Conservation (phyloP, 2,329 filamentous ascomycete species). For the Fusarium sp. region DNA sequence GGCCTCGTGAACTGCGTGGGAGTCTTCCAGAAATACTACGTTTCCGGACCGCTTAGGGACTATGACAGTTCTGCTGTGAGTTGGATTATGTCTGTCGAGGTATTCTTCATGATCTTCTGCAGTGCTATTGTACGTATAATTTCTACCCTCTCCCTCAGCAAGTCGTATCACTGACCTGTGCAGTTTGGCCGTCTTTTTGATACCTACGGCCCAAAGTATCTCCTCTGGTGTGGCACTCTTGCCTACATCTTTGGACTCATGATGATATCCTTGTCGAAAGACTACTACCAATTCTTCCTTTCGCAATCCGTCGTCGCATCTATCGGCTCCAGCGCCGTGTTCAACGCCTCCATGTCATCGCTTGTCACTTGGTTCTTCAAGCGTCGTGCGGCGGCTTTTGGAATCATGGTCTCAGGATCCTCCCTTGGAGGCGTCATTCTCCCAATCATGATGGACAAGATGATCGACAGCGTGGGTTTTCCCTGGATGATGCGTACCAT, state of each 20-base stretch:
- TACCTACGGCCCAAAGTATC: constrained; percentile 69
- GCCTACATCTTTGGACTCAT: constrained; percentile 73
- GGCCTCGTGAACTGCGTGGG: constrained; percentile 62
- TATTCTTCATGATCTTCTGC: constrained; percentile 63
- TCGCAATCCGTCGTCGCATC: constrained; percentile 57
- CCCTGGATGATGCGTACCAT: constrained; percentile 63
- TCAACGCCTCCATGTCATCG: constrained; percentile 57
- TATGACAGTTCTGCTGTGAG: constrained; percentile 65
- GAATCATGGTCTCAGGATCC: constrained; percentile 65
- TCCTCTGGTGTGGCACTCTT: constrained; percentile 66
- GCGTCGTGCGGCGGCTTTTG: constrained; percentile 65
- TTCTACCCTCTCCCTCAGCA: constrained; percentile 38
- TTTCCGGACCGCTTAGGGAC: constrained; percentile 59
- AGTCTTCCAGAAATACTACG: constrained; percentile 71
- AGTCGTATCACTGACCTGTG: not conserved
- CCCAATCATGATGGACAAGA: constrained; percentile 69
- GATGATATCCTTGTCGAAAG: constrained; percentile 67
- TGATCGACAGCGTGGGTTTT: constrained; percentile 62
- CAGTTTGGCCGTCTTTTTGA: constrained; percentile 72
- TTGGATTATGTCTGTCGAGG: constrained; percentile 70
- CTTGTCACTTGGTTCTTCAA: constrained; percentile 65
- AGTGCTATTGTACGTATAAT: constrained; percentile 58
- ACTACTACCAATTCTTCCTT: constrained; percentile 61
- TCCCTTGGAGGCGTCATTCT: constrained; percentile 69
- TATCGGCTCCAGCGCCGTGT: constrained; percentile 59